Percentiles rank a stretch among this genome's conserved stretches.
phyloP scores from a whole-genome alignment of 2,329 filamentous ascomycete species.

The Fusarium phyllophilum region DNA sequence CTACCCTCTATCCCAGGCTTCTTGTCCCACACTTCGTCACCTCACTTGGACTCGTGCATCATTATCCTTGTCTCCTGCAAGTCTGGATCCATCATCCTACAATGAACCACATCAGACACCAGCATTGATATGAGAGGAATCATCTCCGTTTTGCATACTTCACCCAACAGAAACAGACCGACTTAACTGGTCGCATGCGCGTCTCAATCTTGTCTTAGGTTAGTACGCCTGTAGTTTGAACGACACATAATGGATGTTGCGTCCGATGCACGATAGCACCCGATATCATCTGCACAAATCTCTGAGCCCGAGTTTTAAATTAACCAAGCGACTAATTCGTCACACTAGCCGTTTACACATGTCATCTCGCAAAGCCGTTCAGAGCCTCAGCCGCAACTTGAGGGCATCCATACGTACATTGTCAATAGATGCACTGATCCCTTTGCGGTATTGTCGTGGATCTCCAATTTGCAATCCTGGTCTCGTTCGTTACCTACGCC shows the following conservation, averaged over 20 bases:
- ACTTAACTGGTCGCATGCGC: constrained; percentile 1
- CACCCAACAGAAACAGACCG: background rate
- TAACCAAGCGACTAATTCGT: constrained; percentile 31
- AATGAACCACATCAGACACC: constrained; percentile 17
- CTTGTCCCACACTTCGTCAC: constrained; percentile 18
- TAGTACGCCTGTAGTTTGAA: constrained; percentile 6
- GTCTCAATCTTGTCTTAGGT: background rate
- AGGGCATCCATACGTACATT: background rate
- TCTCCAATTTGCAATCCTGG: constrained; percentile 23
- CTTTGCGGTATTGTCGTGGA: constrained; percentile 14
- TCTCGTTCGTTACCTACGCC: background rate
- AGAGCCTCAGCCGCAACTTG: constrained; percentile 22
- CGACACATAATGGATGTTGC: constrained; percentile 15
- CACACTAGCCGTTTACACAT: constrained; percentile 36
- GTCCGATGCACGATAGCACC: background rate
- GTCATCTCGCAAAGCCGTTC: constrained; percentile 8
- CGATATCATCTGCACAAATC: background rate
- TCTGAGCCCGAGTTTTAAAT: constrained; percentile 12
- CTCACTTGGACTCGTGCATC: constrained; percentile 3
- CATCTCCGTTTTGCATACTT: background rate
- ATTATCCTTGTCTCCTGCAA: constrained; percentile 8
- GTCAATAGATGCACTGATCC: constrained; percentile 33
- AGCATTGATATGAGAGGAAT: constrained; percentile 3
- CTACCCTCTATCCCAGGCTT: background rate
- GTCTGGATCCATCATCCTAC: background rate